phyloP scores from a whole-genome alignment of 2,329 filamentous ascomycete species.

The Paracoccidioides lutzii region DNA sequence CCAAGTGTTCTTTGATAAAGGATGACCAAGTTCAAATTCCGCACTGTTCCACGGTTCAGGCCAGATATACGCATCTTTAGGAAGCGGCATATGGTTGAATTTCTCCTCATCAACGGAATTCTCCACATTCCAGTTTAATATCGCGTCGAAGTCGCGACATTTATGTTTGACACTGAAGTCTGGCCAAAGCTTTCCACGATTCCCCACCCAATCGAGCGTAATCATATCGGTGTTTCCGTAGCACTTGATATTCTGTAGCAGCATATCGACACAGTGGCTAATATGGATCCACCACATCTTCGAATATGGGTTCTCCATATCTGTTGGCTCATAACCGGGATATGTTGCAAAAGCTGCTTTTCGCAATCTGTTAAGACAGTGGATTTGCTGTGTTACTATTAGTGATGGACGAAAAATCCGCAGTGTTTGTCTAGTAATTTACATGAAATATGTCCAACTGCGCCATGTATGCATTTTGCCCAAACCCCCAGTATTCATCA shows the following conservation, averaged over 20 bases:
- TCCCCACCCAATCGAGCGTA: conserved; percentile 23
- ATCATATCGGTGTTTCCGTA: conserved; percentile 21
- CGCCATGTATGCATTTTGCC: conserved; percentile 22
- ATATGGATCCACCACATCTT: conserved; percentile 17
- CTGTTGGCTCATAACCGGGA: conserved; percentile 10
- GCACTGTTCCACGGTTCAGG: background rate
- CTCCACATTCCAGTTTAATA: conserved; percentile 10
- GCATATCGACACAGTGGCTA: conserved; percentile 26
- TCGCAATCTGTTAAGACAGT: conserved; percentile 27
- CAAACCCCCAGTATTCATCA: conserved; percentile 19
- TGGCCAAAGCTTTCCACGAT: conserved; percentile 18
- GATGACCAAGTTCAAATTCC: conserved; percentile 1
- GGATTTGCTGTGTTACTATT: conserved; percentile 13
- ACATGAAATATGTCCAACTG: conserved; percentile 29
- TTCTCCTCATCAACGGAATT: conserved; percentile 7
- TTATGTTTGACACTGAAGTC: conserved; percentile 23
- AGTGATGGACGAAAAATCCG: background rate
- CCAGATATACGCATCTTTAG: conserved; percentile 4
- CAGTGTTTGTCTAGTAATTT: background rate
- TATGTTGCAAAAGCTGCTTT: conserved; percentile 13
- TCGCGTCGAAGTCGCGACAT: conserved; percentile 19
- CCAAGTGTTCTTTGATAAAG: background rate
- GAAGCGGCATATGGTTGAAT: conserved; percentile 2
- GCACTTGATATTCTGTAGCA: conserved; percentile 24
- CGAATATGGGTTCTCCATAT: background rate